Conservation (phyloP, 2,329 filamentous ascomycete species). For the Cytospora schulzeri region DNA sequence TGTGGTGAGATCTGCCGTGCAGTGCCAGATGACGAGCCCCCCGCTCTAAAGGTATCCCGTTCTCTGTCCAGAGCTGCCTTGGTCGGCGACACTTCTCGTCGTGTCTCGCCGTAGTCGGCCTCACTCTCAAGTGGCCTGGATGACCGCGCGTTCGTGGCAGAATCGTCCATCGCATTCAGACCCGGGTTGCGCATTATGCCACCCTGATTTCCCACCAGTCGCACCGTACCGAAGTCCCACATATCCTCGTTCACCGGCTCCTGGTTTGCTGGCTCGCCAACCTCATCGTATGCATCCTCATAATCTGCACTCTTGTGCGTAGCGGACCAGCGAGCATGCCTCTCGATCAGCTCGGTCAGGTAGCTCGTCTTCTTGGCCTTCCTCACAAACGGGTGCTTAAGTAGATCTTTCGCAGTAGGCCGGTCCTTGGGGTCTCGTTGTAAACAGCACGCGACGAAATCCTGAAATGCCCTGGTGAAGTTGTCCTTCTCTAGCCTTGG, state of each 20-base stretch:
- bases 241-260: conserved; percentile 74
- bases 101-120: conserved; percentile 55
- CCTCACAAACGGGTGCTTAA: conserved; percentile 88
- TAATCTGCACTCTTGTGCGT: conserved; percentile 72
- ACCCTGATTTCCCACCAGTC: conserved; percentile 71
- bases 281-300: conserved; percentile 63
- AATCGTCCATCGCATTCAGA: conserved; percentile 75
- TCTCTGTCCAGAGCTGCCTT: conserved; percentile 50
- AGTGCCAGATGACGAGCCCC: conserved; percentile 46
- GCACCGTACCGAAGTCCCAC: conserved; percentile 97
- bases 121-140: conserved; percentile 52
- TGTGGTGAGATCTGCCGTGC: conserved; percentile 64
- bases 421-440: conserved; percentile 87
- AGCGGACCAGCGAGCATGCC: conserved; percentile 83
- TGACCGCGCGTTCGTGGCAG: conserved; percentile 74
- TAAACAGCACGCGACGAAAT: conserved; percentile 81
- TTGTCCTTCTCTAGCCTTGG: conserved; percentile 74
- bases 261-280: conserved; percentile 53
- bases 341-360: conserved; percentile 91
- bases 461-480: conserved; percentile 81
- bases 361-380: conserved; percentile 96
- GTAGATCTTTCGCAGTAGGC: conserved; percentile 81
- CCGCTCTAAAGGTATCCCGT: conserved; percentile 57
- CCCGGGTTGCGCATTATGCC: conserved; percentile 58
- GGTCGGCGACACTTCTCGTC: conserved; percentile 49